Conservation (phyloP, 306 rosid species). For the Inga laurina region DNA sequence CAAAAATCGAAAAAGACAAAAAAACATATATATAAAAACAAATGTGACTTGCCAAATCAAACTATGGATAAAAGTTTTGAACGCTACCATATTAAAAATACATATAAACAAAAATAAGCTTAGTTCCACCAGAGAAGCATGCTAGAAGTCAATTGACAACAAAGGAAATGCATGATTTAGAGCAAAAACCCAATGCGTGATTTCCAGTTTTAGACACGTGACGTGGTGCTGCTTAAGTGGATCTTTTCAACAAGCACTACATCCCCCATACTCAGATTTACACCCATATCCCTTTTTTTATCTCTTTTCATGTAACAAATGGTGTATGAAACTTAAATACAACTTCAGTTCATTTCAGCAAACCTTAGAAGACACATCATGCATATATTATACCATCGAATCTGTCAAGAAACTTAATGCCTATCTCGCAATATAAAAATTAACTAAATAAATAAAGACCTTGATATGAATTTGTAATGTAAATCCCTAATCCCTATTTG, state of each 20-base stretch:
- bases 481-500: too few relatives aligned
- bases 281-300: slow-evolving; percentile 6
- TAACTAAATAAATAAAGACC: background rate
- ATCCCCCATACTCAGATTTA: background rate
- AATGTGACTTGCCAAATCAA: background rate
- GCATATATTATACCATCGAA: slow-evolving; percentile 3
- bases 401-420: slow-evolving; percentile 6
- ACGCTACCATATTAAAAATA: slow-evolving; percentile 14
- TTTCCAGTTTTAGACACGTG: slow-evolving; percentile 3
- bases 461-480: too few relatives aligned
- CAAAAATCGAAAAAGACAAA: background rate
- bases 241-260: slow-evolving; percentile 18
- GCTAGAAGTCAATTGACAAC: slow-evolving; percentile 23
- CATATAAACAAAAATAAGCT: background rate
- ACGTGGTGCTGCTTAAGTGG: background rate
- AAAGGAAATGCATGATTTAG: slow-evolving; percentile 10
- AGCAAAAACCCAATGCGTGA: slow-evolving; percentile 18
- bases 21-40: background rate
- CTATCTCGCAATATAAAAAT: background rate
- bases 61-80: slow-evolving; percentile 14
- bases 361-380: background rate
- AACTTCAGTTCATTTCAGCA: slow-evolving; percentile 14
- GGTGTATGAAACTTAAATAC: background rate
- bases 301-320: background rate
- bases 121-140: slow-evolving; percentile 28